A percentile compares a stretch with the other conserved stretches of the same genome.
Conservation (phyloP, 1,284 basidiomycete genomes). For the Pterulicium gracile region DNA sequence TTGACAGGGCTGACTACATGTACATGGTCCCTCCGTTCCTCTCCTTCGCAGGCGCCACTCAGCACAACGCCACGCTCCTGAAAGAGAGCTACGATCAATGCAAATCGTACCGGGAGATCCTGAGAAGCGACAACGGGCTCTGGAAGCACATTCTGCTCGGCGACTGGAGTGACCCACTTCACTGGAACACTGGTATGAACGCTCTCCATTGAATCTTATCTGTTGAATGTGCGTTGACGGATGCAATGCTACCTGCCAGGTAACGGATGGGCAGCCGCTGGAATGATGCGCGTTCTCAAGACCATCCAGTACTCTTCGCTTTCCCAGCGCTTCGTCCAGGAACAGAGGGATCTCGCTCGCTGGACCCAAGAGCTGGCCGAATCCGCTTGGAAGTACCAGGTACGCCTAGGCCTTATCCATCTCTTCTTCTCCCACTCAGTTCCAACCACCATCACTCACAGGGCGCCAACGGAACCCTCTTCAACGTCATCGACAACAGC, state of each 20-base stretch:
- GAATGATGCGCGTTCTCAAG: slow-evolving; percentile 51
- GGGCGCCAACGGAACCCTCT: slow-evolving; percentile 32
- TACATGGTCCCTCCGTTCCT: slow-evolving; percentile 77
- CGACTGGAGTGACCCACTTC: slow-evolving; percentile 29
- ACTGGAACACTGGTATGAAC: not conserved
- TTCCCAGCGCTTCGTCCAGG: slow-evolving; percentile 24
- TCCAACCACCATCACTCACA: slow-evolving; percentile 12
- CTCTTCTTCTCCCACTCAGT: slow-evolving; percentile 3
- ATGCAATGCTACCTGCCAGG: slow-evolving; percentile 32
- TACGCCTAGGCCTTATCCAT: slow-evolving; percentile 13
- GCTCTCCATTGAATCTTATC: too few species aligned
- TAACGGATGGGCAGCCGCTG: slow-evolving; percentile 61
- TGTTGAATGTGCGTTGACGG: slow-evolving; percentile 28
- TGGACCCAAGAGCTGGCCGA: slow-evolving; percentile 54
- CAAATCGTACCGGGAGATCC: slow-evolving; percentile 45
- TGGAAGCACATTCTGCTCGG: slow-evolving; percentile 47
- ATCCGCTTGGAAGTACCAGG: slow-evolving; percentile 38
- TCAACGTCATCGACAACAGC: slow-evolving; percentile 41
- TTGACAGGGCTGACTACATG: slow-evolving; percentile 41
- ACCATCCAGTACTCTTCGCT: slow-evolving; percentile 40
- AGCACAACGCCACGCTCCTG: slow-evolving; percentile 31
- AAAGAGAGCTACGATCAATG: slow-evolving; percentile 58
- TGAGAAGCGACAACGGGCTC: slow-evolving; percentile 31
- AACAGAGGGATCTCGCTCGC: slow-evolving; percentile 35
- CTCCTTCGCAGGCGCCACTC: slow-evolving; percentile 55